These are phyloP conservation scores for Acorus calamus DNA, from an alignment of 106 monocot species.

Conservation along the genomic window DNA sequence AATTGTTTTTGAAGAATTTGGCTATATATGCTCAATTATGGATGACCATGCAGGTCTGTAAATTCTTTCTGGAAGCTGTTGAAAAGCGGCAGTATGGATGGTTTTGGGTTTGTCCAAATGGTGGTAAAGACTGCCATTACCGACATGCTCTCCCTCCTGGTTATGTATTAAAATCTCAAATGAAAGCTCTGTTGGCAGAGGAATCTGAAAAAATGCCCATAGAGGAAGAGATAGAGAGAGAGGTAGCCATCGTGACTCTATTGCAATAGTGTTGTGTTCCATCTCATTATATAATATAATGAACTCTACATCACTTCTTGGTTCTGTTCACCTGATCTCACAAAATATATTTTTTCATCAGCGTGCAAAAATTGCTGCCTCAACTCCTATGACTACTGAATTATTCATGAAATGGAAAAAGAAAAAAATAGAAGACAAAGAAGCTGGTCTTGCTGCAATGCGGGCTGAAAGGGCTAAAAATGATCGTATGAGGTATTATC, in stretches of 20 bases:
- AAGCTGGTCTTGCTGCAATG: conserved; percentile 63
- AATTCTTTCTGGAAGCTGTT: conserved; percentile 87
- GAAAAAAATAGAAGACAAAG: conserved; percentile 79
- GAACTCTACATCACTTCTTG: too few relatives aligned
- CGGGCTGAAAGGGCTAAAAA: conserved; percentile 92
- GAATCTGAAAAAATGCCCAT: conserved; percentile 70
- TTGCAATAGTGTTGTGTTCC: neutral
- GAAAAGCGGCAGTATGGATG: conserved; percentile 98
- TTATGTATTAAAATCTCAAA: conserved; percentile 94
- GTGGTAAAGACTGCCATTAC: conserved; percentile 92
- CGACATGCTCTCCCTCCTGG: conserved; percentile 95
- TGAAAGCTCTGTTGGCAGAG: conserved; percentile 96
- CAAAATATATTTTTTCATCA: conserved; percentile 6
- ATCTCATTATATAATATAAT: neutral
- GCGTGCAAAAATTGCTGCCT: conserved; percentile 56
- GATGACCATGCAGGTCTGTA: conserved; percentile 62
- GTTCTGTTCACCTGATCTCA: neutral
- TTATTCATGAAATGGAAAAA: conserved; percentile 84
- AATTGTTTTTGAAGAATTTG: neutral
- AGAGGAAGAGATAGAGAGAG: conserved; percentile 94
- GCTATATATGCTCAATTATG: neutral
- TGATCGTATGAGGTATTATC: conserved; percentile 86
- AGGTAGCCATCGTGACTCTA: conserved; percentile 26
- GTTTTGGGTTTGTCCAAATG: conserved; percentile 99
- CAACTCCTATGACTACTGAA: conserved; percentile 80